A percentile compares a stretch with the other conserved stretches of the same genome.
These are phyloP conservation scores for Paraphoma sp. DNA, from an alignment of 2,329 filamentous ascomycete genomes.

Conservation along the genomic window DNA sequence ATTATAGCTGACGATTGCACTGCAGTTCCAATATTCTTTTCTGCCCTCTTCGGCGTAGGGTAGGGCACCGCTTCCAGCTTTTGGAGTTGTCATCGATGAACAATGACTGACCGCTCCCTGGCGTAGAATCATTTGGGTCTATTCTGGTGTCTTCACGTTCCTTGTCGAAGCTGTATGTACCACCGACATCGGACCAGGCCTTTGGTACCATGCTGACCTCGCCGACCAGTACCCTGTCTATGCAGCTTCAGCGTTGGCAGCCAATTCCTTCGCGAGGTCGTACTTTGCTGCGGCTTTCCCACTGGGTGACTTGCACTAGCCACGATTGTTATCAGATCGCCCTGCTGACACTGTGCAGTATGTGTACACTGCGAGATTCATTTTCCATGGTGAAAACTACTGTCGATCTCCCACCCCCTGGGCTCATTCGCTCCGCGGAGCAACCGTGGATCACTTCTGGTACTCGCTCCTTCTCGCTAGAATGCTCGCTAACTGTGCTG, in stretches of 20 bases:
- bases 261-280: conserved; percentile 58
- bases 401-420: neutral
- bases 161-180: conserved; percentile 67
- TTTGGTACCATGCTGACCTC: conserved; percentile 29
- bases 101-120: conserved; percentile 40
- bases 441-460: neutral
- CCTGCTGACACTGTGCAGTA: neutral
- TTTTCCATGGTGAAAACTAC: neutral
- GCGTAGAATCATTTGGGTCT: conserved; percentile 74
- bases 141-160: conserved; percentile 87
- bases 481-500: neutral
- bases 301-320: conserved; percentile 17
- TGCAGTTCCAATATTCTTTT: conserved; percentile 59
- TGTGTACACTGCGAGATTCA: neutral
- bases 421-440: too few relatives aligned
- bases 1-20: conserved; percentile 43
- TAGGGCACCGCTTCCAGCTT: conserved; percentile 29
- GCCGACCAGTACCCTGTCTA: conserved; percentile 55
- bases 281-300: conserved; percentile 57
- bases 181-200: conserved; percentile 30
- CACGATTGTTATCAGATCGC: neutral
- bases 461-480: conserved; percentile 6
- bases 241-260: conserved; percentile 57
- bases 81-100: conserved; percentile 29
- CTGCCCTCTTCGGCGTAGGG: conserved; percentile 55